Conservation (phyloP, 768 basidiomycete species). For the Boletellus emodensis region DNA sequence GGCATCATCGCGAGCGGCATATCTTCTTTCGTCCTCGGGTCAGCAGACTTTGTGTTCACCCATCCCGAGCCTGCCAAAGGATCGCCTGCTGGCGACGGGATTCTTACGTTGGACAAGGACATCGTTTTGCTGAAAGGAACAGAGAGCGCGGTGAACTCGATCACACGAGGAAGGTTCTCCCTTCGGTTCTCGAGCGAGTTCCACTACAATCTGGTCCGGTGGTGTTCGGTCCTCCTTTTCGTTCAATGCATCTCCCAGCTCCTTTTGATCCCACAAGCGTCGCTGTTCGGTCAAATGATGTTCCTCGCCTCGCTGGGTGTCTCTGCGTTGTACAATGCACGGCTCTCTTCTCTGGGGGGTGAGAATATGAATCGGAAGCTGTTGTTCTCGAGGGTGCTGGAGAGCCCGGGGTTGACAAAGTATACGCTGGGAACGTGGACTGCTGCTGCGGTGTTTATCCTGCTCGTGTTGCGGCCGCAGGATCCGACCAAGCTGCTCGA, state of each 20-base stretch:
- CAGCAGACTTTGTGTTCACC: conserved; percentile 18
- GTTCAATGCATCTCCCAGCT: conserved; percentile 27
- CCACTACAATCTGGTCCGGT: conserved; percentile 13
- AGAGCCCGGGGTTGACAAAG: conserved; percentile 11
- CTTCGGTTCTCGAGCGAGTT: conserved; percentile 18
- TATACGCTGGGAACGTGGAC: conserved; percentile 18
- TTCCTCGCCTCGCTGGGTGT: conserved; percentile 26
- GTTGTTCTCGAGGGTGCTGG: conserved; percentile 10
- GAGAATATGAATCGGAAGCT: conserved; percentile 12
- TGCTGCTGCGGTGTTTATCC: conserved; percentile 12
- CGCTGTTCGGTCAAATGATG: conserved; percentile 29
- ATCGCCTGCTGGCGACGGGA: conserved; percentile 28
- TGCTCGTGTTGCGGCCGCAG: conserved; percentile 9
- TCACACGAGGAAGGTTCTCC: conserved; percentile 27
- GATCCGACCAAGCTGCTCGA: conserved; percentile 12
- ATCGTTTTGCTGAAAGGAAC: conserved; percentile 26
- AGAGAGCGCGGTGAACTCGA: conserved; percentile 26
- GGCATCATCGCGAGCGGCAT: conserved; percentile 31
- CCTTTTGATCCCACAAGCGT: conserved; percentile 26
- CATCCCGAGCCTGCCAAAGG: conserved; percentile 22
- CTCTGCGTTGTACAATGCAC: conserved; percentile 25
- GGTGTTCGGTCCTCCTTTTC: conserved; percentile 20
- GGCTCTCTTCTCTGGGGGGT: conserved; percentile 31
- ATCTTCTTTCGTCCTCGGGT: conserved; percentile 23
- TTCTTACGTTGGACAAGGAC: conserved; percentile 16